These are phyloP conservation scores for Phytophthora fragariaefolia DNA, from an alignment of 352 stramenopile species.

Conservation along the genomic window DNA sequence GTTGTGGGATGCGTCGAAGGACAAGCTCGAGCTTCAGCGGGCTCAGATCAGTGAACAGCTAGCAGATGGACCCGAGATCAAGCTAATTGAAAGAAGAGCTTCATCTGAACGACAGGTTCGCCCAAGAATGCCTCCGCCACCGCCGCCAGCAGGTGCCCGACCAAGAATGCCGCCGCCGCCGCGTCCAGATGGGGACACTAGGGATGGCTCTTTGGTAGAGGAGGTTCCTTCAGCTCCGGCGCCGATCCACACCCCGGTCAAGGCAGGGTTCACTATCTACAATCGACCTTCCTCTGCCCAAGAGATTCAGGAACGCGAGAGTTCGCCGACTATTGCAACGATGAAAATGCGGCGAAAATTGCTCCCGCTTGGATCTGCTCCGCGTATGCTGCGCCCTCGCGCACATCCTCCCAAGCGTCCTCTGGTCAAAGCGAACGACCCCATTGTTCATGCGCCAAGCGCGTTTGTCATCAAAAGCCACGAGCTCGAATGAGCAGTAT, in stretches of 20 bases:
- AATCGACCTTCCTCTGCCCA: conserved; percentile 21
- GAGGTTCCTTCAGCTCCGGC: conserved; percentile 12
- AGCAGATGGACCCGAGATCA: conserved; percentile 2
- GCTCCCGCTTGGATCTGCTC: conserved; percentile 18
- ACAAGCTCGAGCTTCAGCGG: conserved; percentile 26
- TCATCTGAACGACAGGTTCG: conserved; percentile 11
- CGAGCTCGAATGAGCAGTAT: conserved; percentile 21
- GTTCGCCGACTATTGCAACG: conserved; percentile 17
- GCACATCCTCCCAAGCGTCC: conserved; percentile 27
- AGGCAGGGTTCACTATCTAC: conserved; percentile 15
- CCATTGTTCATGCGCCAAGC: conserved; percentile 14
- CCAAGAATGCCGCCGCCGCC: conserved; percentile 12
- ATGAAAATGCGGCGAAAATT: conserved; percentile 33
- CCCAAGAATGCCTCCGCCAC: conserved; percentile 14
- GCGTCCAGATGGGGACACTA: conserved; percentile 14
- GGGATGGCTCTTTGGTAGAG: neutral
- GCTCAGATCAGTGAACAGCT: conserved; percentile 15
- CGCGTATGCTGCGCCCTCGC: conserved; percentile 6
- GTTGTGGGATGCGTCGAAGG: conserved; percentile 35
- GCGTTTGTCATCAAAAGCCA: conserved; percentile 24
- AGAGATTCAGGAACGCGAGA: conserved; percentile 27
- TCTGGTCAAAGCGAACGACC: conserved; percentile 19
- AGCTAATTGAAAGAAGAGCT: conserved; percentile 19
- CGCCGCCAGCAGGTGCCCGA: neutral
- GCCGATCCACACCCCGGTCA: conserved; percentile 16